Conservation (phyloP, 306 rosid genomes). For the Corylus heterophylla region DNA sequence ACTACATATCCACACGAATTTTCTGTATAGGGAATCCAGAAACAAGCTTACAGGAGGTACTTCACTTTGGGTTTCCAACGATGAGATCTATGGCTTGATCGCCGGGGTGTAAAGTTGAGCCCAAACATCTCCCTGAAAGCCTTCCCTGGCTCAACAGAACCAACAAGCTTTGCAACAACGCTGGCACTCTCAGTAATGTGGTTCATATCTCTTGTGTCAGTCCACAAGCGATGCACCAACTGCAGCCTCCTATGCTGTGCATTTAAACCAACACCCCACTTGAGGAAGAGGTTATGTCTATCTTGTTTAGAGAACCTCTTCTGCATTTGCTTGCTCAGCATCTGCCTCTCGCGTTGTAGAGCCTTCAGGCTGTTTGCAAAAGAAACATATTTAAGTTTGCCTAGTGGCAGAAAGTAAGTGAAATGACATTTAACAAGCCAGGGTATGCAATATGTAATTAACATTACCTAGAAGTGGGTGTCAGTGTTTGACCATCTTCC, state of each 20-base stretch:
- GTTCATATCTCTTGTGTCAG: conserved; percentile 49
- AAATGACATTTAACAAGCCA: not conserved
- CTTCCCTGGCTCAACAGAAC: conserved; percentile 68
- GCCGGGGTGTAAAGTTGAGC: conserved; percentile 79
- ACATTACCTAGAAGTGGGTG: conserved; percentile 64
- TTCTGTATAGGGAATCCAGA: conserved; percentile 23
- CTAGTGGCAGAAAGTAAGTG: not conserved
- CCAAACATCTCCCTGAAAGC: conserved; percentile 99
- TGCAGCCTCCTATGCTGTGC: conserved; percentile 71
- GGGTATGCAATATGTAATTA: not conserved
- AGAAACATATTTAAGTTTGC: conserved; percentile 14
- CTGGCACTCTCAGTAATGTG: conserved; percentile 75
- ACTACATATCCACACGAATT: conserved; percentile 28
- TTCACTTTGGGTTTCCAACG: conserved; percentile 51
- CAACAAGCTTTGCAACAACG: conserved; percentile 73
- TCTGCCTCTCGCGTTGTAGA: conserved; percentile 73
- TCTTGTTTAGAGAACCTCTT: conserved; percentile 58
- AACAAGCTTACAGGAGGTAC: conserved; percentile 43
- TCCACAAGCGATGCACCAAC: conserved; percentile 69
- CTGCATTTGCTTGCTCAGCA: conserved; percentile 76
- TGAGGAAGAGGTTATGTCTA: conserved; percentile 60
- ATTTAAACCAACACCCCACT: conserved; percentile 69
- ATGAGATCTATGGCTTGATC: conserved; percentile 47
- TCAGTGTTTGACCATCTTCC: conserved; percentile 58
- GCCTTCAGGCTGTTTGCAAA: conserved; percentile 52